These are phyloP conservation scores for Hypoxylon perforatum DNA, from an alignment of 495 filamentous ascomycete genomes.

Conservation along the genomic window DNA sequence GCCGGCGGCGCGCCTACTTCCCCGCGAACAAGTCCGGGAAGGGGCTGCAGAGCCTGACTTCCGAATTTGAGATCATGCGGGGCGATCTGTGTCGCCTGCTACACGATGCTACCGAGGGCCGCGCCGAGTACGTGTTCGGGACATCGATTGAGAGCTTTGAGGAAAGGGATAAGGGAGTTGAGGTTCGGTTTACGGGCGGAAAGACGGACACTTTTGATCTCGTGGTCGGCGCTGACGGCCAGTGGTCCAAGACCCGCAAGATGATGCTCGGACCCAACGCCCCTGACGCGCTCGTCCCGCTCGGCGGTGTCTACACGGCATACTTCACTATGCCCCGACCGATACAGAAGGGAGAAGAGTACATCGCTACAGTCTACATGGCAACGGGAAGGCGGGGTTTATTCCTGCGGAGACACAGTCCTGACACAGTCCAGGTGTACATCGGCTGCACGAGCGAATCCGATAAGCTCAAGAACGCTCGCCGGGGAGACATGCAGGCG, in stretches of 20 bases:
- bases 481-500: slow-evolving; percentile 48
- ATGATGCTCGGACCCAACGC: slow-evolving; percentile 50
- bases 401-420: slow-evolving; percentile 54
- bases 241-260: slow-evolving; percentile 54
- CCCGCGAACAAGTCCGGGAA: slow-evolving; percentile 50
- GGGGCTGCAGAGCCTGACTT: slow-evolving; percentile 57
- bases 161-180: slow-evolving; percentile 39
- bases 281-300: slow-evolving; percentile 42
- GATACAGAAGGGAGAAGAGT: slow-evolving; percentile 49
- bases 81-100: slow-evolving; percentile 60
- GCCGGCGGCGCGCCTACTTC: slow-evolving; percentile 55
- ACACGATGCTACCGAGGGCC: slow-evolving; percentile 52
- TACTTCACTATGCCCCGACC: slow-evolving; percentile 56
- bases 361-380: slow-evolving; percentile 48
- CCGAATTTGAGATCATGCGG: slow-evolving; percentile 66
- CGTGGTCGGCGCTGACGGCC: slow-evolving; percentile 63
- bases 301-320: slow-evolving; percentile 40
- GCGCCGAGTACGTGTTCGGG: slow-evolving; percentile 59
- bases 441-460: slow-evolving; percentile 43
- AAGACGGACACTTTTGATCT: slow-evolving; percentile 54
- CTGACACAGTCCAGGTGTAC: slow-evolving; percentile 53
- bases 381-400: slow-evolving; percentile 48
- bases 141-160: slow-evolving; percentile 43
- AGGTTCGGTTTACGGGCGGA: slow-evolving; percentile 55
- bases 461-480: slow-evolving; percentile 38